Evolutionary conservation across 495 filamentous ascomycete species (phyloP).

Genomic region (Penicillium robsamsonii): DNA sequence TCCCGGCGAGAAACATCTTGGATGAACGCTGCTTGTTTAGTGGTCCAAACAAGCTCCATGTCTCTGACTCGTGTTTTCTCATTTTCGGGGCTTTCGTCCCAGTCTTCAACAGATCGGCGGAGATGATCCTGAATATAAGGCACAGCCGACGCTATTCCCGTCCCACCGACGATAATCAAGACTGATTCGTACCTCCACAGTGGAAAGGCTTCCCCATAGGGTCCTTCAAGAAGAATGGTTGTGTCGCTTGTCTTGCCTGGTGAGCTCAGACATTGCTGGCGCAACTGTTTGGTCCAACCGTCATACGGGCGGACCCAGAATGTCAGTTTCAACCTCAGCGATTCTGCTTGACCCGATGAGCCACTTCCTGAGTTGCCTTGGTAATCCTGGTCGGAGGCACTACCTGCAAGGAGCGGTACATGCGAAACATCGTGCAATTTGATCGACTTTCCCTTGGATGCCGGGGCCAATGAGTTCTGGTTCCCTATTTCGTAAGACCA

Average conservation of each 20-base stretch:
- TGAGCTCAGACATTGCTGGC: constrained; percentile 34
- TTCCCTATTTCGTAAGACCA: constrained; percentile 33
- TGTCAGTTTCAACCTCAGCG: constrained; percentile 22
- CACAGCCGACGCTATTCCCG: constrained; percentile 55
- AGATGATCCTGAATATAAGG: constrained; percentile 51
- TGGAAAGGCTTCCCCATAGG: constrained; percentile 53
- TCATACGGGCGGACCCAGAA: constrained; percentile 51
- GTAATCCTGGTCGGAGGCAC: constrained; percentile 1
- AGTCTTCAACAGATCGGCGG: constrained; percentile 14
- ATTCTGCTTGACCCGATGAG: not conserved
- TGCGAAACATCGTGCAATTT: constrained; percentile 25
- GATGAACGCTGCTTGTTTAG: constrained; percentile 37
- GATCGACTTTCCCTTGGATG: constrained; percentile 3
- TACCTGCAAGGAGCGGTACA: constrained; percentile 35
- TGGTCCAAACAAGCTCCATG: constrained; percentile 44
- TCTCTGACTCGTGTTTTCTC: constrained; percentile 25
- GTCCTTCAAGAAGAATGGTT: constrained; percentile 54
- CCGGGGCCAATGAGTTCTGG: not conserved
- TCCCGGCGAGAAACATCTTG: constrained; percentile 32
- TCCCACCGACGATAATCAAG: constrained; percentile 59
- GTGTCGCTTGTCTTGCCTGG: constrained; percentile 16
- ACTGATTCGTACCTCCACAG: constrained; percentile 51
- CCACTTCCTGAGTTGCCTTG: not conserved
- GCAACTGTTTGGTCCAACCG: constrained; percentile 48
- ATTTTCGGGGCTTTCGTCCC: constrained; percentile 4